phyloP scores from a whole-genome alignment of 805 yeast species.

The Wickerhamiella hasegawae region DNA sequence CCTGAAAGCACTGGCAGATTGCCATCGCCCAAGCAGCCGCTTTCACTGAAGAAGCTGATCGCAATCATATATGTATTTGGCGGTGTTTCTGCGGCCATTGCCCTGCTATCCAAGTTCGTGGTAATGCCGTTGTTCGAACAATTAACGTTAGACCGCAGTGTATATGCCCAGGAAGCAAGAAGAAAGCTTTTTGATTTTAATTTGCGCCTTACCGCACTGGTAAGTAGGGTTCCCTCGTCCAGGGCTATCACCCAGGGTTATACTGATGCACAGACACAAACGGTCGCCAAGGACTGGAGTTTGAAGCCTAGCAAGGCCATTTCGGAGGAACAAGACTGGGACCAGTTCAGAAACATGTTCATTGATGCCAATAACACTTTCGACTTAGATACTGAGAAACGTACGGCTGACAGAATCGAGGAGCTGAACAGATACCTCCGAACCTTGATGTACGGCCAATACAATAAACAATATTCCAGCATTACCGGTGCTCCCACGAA shows the following conservation, averaged over 20 bases:
- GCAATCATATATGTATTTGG: conserved; percentile 21
- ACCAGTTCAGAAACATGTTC: conserved; percentile 1
- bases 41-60: conserved; percentile 15
- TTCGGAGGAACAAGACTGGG: conserved; percentile 4
- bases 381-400: too few species aligned
- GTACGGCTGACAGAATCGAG: too few species aligned
- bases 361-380: background rate
- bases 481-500: too few species aligned
- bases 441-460: too few species aligned
- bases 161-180: conserved; percentile 17
- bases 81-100: conserved; percentile 17
- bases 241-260: conserved; percentile 9
- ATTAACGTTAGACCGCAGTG: conserved; percentile 20
- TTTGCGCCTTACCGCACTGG: conserved; percentile 7
- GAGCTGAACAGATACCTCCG: too few species aligned
- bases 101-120: conserved; percentile 18
- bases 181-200: conserved; percentile 15
- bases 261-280: conserved; percentile 17
- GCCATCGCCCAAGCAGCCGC: conserved; percentile 8
- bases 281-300: conserved; percentile 4
- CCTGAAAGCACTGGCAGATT: conserved; percentile 16
- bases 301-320: background rate
- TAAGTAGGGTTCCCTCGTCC: conserved; percentile 15
- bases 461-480: too few species aligned
- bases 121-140: conserved; percentile 21